Evolutionary conservation across 2,329 filamentous ascomycete species (phyloP).

Genomic region (Curvularia spicifera): DNA sequence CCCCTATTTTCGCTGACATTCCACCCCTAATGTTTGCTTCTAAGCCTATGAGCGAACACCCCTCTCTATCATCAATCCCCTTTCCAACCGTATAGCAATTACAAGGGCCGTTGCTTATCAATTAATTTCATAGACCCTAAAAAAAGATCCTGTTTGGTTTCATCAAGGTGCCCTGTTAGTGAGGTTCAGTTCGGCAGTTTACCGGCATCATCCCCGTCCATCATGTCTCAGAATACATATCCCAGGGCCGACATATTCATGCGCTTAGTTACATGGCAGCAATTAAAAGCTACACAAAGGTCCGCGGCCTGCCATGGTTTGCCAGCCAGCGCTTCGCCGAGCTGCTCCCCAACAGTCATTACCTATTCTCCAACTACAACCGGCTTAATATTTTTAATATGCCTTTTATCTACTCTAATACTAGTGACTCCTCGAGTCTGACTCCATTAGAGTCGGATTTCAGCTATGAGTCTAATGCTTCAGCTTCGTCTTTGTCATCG

Average conservation of each 20-base stretch:
- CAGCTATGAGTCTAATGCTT: constrained; percentile 27
- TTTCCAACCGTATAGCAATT: constrained; percentile 8
- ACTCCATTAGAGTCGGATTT: constrained; percentile 25
- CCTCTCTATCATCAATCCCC: not conserved
- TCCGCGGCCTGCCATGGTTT: constrained; percentile 7
- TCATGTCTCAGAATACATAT: constrained; percentile 29
- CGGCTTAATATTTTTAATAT: constrained; percentile 13
- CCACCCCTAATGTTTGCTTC: constrained; percentile 7
- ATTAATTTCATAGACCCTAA: constrained; percentile 6
- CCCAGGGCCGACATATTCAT: constrained; percentile 23
- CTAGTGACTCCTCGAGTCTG: constrained; percentile 28
- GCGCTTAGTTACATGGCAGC: constrained; percentile 19
- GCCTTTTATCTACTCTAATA: constrained; percentile 18
- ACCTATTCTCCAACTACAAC: not conserved
- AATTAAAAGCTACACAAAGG: constrained; percentile 29
- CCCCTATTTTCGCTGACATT: constrained; percentile 7
- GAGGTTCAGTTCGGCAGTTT: constrained; percentile 21
- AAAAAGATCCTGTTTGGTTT: constrained; percentile 13
- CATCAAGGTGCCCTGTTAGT: constrained; percentile 23
- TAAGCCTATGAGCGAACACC: not conserved
- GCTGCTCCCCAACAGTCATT: constrained; percentile 6
- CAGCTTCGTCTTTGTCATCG: constrained; percentile 19
- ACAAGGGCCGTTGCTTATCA: not conserved
- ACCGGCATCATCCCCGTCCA: constrained; percentile 28
- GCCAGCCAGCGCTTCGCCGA: constrained; percentile 13